phyloP scores from a whole-genome alignment of 352 stramenopile genomes.

The Pythium brassicae region DNA sequence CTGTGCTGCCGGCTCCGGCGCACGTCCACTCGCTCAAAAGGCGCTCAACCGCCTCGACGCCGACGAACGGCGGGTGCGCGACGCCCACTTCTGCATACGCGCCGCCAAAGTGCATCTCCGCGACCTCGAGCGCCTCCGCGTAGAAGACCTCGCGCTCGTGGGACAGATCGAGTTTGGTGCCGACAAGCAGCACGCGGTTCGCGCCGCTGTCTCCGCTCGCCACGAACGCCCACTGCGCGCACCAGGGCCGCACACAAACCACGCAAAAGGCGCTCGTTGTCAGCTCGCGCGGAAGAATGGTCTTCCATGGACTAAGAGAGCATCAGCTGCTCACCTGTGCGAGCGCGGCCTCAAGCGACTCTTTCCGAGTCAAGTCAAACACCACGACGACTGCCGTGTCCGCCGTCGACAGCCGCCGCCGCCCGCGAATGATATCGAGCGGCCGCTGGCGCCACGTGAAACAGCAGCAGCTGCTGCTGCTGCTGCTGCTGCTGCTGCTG shows the following conservation, averaged over 20 bases:
- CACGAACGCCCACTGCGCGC: slow-evolving; percentile 31
- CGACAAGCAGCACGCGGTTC: slow-evolving; percentile 38
- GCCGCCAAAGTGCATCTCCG: slow-evolving; percentile 38
- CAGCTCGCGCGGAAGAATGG: too few relatives aligned
- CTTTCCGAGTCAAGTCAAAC: slow-evolving; percentile 42
- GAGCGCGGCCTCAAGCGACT: slow-evolving; percentile 33
- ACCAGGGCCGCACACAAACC: not conserved
- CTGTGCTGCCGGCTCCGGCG: slow-evolving; percentile 5
- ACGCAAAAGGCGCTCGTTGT: not conserved
- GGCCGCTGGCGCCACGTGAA: slow-evolving; percentile 1
- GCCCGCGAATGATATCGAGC: slow-evolving; percentile 14
- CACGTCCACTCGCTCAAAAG: slow-evolving; percentile 19
- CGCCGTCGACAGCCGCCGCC: slow-evolving; percentile 4
- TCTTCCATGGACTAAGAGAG: not conserved
- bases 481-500: too few relatives aligned
- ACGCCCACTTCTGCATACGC: slow-evolving; percentile 51
- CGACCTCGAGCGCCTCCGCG: slow-evolving; percentile 36
- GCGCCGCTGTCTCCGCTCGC: slow-evolving; percentile 4
- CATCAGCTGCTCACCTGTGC: slow-evolving; percentile 15
- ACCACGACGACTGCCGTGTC: slow-evolving; percentile 29
- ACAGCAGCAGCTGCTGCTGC: too few relatives aligned
- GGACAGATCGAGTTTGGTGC: slow-evolving; percentile 41
- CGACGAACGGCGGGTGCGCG: slow-evolving; percentile 16
- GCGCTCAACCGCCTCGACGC: slow-evolving; percentile 20
- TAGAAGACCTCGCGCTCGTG: slow-evolving; percentile 32